Base-by-base conservation (phyloP, 768 basidiomycete species). In the Tephrocybe rancida region DNA sequence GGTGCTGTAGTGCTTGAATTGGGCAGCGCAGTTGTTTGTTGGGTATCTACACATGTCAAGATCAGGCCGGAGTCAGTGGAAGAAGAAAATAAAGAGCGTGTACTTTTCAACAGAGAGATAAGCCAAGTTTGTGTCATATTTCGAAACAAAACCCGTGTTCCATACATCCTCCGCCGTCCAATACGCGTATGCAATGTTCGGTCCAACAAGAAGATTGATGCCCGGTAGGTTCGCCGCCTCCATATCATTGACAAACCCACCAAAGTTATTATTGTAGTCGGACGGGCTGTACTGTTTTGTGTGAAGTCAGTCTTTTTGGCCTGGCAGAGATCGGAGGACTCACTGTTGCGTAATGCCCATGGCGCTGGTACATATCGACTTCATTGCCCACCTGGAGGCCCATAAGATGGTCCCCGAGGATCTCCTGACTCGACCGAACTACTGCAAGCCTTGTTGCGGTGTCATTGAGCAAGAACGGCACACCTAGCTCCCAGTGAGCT, bases 301-400 rank as follows among this genome's bases (percentile, higher is more conserved):
- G 21, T 61, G n/a, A n/a, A n/a, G 55, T 35, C 8, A 5, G 5
- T 30, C 13, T 21, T 25, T 22, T 50, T 48, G 19, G 37, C 22
- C 25, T 19, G 4, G 6, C n/a, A n/a, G 14, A 18, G 3, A 27
- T 4, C 10, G 38, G 13, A 44, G 18, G 37, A 44, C 57, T 47
- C 29, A 67, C 70, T 5, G 56, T 19, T 1, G 69, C 65, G 19
- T 78, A 73, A 63, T 78, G 76, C 0, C 64, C 65, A 56, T 77
- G 78, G 19, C 57, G 50, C 0, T 59, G 76, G 53, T 82, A 85
- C 38, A 82, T 67, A 65, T 83, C 81, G 9, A 73, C 81, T 68
- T 91, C 88, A 66, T 92, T 91, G 1, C 85, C 90, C 3, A 83
- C 79, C 66, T 91, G 87, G 19, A 89, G 70, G 0, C 87, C 90